Evolutionary conservation across 768 basidiomycete species (phyloP).

Genomic region (Coprinopsis strossmayeri): DNA sequence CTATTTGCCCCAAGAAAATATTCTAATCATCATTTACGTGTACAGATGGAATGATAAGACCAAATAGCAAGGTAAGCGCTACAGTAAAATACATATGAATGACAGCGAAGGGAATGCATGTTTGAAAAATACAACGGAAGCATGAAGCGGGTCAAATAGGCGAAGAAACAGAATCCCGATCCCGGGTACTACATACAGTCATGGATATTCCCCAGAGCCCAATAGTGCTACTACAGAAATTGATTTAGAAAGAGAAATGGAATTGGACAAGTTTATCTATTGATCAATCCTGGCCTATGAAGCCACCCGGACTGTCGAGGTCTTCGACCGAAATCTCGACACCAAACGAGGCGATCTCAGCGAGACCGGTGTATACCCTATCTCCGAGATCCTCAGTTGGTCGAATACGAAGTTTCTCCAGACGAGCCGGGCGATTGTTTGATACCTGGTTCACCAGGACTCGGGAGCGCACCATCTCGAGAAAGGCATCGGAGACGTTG

Average conservation of each 20-base stretch:
- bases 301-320: neutral
- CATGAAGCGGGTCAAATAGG: too few relatives aligned
- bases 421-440: constrained; percentile 18
- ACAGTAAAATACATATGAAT: neutral
- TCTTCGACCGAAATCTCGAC: constrained; percentile 20
- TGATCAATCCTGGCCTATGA: too few relatives aligned
- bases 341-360: constrained; percentile 21
- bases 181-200: too few relatives aligned
- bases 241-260: too few relatives aligned
- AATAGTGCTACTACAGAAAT: too few relatives aligned
- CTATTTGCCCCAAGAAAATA: neutral
- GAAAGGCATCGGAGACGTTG: constrained; percentile 24
- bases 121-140: neutral
- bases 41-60: constrained; percentile 25
- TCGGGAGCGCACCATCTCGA: constrained; percentile 30
- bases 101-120: neutral
- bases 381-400: constrained; percentile 18
- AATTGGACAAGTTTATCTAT: too few relatives aligned
- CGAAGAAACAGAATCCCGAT: too few relatives aligned
- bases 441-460: constrained; percentile 13
- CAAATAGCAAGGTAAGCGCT: neutral
- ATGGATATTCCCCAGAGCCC: too few relatives aligned
- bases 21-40: neutral
- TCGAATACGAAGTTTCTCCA: constrained; percentile 21
- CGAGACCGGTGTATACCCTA: constrained; percentile 20